A percentile compares a stretch with the other conserved stretches of the same genome.
Conservation (phyloP, 768 basidiomycete species). For the Tylopilus balloui region DNA sequence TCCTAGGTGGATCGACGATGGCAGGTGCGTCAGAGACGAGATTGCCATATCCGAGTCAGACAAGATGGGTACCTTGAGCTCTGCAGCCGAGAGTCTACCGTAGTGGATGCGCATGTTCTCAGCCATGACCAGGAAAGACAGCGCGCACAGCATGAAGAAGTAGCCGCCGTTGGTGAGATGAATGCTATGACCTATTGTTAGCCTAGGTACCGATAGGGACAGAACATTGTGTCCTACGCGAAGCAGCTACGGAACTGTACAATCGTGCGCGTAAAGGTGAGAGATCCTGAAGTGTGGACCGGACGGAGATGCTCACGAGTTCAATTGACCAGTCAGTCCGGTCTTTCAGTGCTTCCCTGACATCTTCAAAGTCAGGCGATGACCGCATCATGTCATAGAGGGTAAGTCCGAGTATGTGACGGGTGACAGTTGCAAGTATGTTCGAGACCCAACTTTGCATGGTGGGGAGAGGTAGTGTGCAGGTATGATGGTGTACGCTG, state of each 20-base stretch:
- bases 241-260: slow-evolving; percentile 14
- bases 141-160: slow-evolving; percentile 10
- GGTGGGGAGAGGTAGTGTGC: neutral
- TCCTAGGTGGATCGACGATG: slow-evolving; percentile 7
- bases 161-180: slow-evolving; percentile 6
- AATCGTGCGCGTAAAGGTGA: neutral
- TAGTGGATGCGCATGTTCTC: slow-evolving; percentile 20
- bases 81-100: slow-evolving; percentile 18
- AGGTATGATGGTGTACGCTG: neutral
- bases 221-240: slow-evolving; percentile 2
- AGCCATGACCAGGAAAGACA: slow-evolving; percentile 17
- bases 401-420: slow-evolving; percentile 7
- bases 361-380: slow-evolving; percentile 21
- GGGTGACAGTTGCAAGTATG: neutral
- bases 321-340: slow-evolving; percentile 22
- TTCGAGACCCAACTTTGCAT: slow-evolving; percentile 10
- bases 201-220: neutral
- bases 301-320: slow-evolving; percentile 7
- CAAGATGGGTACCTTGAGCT: slow-evolving; percentile 22
- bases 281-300: neutral
- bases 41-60: neutral
- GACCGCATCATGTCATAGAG: slow-evolving; percentile 16
- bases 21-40: neutral
- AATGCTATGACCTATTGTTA: slow-evolving; percentile 16
- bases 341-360: slow-evolving; percentile 15